Percentiles rank a stretch among this genome's conserved stretches.
Evolutionary conservation across 164 flowering plant species (phyloP).

Genomic region (Stephania yunnanensis): DNA sequence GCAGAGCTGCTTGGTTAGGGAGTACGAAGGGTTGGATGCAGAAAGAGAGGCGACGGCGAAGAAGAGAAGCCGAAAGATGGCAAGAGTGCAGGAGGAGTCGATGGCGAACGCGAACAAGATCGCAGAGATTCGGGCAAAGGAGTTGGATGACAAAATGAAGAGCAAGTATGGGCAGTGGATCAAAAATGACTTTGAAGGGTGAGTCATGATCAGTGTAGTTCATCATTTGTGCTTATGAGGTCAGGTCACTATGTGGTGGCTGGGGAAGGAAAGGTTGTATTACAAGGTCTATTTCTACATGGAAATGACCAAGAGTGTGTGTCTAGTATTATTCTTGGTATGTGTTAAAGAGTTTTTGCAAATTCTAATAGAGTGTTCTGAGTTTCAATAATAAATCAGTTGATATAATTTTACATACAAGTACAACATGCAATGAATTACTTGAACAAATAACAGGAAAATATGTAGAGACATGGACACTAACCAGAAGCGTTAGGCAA

Average conservation of each 20-base stretch:
- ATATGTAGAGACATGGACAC: not conserved
- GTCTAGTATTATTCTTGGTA: not conserved
- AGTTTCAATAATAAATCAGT: not conserved
- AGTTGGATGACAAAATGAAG: constrained; percentile 63
- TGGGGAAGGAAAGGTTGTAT: constrained; percentile 1
- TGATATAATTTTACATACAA: not conserved
- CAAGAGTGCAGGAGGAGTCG: constrained; percentile 56
- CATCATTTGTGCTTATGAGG: not conserved
- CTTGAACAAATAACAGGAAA: not conserved
- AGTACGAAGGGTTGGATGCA: constrained; percentile 55
- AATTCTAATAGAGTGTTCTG: not conserved
- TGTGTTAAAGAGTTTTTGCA: not conserved
- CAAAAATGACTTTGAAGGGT: constrained; percentile 60
- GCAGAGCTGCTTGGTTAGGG: constrained; percentile 69
- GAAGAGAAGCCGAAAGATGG: constrained; percentile 57
- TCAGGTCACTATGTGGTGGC: constrained; percentile 40
- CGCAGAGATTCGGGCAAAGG: constrained; percentile 44
- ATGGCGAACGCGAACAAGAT: constrained; percentile 47
- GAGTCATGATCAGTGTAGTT: not conserved
- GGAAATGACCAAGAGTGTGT: not conserved
- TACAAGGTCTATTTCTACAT: not conserved
- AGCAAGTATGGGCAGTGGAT: constrained; percentile 58
- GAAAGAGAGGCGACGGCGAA: constrained; percentile 45
- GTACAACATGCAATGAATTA: not conserved
- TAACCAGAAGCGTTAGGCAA: too few relatives aligned